These are phyloP conservation scores for Sclerospora graminicola DNA, from an alignment of 352 stramenopile species.

Conservation along the genomic window DNA sequence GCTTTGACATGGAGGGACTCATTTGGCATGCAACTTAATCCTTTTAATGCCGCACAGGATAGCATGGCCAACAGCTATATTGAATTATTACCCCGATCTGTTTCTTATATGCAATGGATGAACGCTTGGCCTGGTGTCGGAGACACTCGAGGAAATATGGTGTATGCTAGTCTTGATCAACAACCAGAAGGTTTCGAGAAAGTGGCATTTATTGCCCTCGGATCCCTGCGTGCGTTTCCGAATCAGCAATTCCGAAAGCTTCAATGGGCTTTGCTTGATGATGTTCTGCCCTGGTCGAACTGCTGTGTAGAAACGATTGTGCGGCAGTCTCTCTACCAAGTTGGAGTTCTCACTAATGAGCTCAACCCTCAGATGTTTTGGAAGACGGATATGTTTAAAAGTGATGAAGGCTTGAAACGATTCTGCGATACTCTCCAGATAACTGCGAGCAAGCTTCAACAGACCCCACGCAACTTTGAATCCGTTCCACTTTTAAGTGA, in stretches of 20 bases:
- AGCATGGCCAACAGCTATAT: slow-evolving; percentile 25
- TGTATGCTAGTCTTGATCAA: slow-evolving; percentile 29
- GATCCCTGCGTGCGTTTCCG: slow-evolving; percentile 30
- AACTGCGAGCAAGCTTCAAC: slow-evolving; percentile 10
- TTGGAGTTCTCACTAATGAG: slow-evolving; percentile 28
- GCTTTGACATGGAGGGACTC: slow-evolving; percentile 21
- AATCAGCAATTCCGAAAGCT: slow-evolving; percentile 42
- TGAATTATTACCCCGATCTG: slow-evolving; percentile 14
- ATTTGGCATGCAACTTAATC: slow-evolving; percentile 16
- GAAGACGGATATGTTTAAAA: slow-evolving; percentile 28
- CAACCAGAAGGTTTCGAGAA: slow-evolving; percentile 17
- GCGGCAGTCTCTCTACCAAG: slow-evolving; percentile 35
- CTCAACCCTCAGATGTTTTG: slow-evolving; percentile 14
- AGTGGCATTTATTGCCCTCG: slow-evolving; percentile 20
- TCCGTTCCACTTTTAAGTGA: slow-evolving; percentile 28
- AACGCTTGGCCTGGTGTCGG: slow-evolving; percentile 30
- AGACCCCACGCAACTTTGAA: slow-evolving; percentile 16
- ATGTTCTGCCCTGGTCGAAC: slow-evolving; percentile 35
- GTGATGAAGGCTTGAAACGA: slow-evolving; percentile 1
- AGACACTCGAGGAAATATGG: too few relatives aligned
- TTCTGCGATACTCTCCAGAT: slow-evolving; percentile 11
- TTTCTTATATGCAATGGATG: slow-evolving; percentile 27
- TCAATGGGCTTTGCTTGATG: slow-evolving; percentile 24
- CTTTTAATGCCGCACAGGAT: slow-evolving; percentile 19
- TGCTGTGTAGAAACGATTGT: slow-evolving; percentile 24